Evolutionary conservation across 305 asterid species (phyloP), one percentile per base, ranked within the genome.

Genomic region (Fraxinus ornus): DNA sequence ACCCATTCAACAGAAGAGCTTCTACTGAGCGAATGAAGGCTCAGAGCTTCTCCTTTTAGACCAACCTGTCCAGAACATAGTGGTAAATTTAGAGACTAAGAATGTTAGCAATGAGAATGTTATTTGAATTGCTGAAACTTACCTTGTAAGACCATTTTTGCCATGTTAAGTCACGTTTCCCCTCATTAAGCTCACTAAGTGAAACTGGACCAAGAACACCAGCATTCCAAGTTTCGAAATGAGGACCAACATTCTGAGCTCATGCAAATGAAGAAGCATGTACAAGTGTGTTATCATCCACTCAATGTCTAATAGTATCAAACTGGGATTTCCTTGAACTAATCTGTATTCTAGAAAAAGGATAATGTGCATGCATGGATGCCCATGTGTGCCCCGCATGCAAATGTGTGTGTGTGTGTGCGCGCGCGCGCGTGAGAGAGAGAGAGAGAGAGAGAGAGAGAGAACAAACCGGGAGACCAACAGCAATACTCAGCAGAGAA

Each of bases 161-260:
- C 99, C 98, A 94, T 76, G 98, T 90, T 84, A 97, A 89, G 87
- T 93, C 99, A 84, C 98, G 82, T 78, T 88, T 93, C 78, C 99
- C 98, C 87, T 92, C 95, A 52, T 92, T 91, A 62, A 97, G 99
- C 80, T 98, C 99, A 79, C 86, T 82, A 28, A 97, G 97, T 39
- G 98, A 88, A 85, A 97, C 97, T 1, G 99, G 99, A n/a, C 99
- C 99, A 77, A 95, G 98, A 86, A 97, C 78, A 74, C 99, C 99
- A 68, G 98, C 97, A 86, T 92, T 95, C 98, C 98, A 97, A 41
- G 98, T 95, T 83, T 97, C 99, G 36, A 92, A 97, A 88, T 95
- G 99, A 2, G 98, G 97, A 28, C 99, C 99, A 15, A 97, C 88
- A 82, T 97, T 97, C 99, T 97, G 89, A 80, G 72, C 21, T 52